A percentile compares a stretch with the other conserved stretches of the same genome.
phyloP scores from a whole-genome alignment of 2,329 filamentous ascomycete genomes.

The Diaporthe eres region DNA sequence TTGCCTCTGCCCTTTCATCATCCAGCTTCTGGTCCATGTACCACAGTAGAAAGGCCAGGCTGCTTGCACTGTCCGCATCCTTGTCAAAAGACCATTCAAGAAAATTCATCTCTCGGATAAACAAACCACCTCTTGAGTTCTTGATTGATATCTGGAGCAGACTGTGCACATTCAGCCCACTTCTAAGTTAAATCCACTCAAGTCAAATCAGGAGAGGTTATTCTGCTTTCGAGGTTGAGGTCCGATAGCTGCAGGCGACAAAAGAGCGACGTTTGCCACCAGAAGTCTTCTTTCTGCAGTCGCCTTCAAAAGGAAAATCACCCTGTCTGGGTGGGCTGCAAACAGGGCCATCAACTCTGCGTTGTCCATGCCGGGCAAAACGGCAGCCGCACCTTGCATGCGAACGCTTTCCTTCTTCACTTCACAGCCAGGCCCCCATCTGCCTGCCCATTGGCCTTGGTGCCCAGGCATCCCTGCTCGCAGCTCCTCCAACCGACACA shows the following conservation, averaged over 20 bases:
- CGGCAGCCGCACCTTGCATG: neutral
- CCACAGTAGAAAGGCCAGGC: neutral
- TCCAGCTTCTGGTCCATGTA: neutral
- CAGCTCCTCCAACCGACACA: neutral
- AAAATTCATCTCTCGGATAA: neutral
- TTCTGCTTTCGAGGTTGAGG: neutral
- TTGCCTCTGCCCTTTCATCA: neutral
- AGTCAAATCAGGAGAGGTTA: too few species aligned
- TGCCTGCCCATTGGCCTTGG: conserved; percentile 2
- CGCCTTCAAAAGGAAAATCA: conserved; percentile 6
- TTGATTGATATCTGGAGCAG: neutral
- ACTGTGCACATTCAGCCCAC: too few species aligned
- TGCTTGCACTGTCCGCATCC: conserved; percentile 23
- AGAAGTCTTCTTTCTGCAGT: neutral
- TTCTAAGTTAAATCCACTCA: neutral
- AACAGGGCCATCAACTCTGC: neutral
- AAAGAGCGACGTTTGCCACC: neutral
- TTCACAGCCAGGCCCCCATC: neutral
- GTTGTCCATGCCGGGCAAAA: conserved; percentile 1
- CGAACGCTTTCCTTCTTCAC: conserved; percentile 12
- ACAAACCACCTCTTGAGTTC: neutral
- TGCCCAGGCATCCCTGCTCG: conserved; percentile 4
- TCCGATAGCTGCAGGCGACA: neutral
- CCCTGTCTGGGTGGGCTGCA: neutral
- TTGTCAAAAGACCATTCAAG: neutral